phyloP scores from a whole-genome alignment of 441 rosid genomes.

The Hypseocharis bilobata region DNA sequence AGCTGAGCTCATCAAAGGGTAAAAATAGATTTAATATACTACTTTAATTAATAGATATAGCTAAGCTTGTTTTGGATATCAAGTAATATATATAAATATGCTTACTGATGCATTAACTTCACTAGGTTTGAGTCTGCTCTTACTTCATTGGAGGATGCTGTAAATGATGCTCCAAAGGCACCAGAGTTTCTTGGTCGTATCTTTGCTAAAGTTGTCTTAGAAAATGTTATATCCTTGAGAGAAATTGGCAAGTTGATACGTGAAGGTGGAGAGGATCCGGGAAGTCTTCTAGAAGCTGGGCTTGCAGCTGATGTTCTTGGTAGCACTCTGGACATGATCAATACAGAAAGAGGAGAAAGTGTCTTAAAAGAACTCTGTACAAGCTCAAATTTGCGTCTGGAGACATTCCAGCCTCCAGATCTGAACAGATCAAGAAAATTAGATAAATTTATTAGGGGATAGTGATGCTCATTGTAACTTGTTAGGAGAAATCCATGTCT shows the following conservation, averaged over 20 bases:
- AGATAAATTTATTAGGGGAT: constrained; percentile 50
- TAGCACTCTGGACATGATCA: constrained; percentile 54
- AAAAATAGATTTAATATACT: constrained; percentile 11
- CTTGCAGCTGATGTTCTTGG: constrained; percentile 83
- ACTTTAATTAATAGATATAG: not conserved
- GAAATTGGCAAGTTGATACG: constrained; percentile 49
- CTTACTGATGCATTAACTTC: not conserved
- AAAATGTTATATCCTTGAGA: constrained; percentile 39
- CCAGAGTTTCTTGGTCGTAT: constrained; percentile 67
- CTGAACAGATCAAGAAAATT: constrained; percentile 55
- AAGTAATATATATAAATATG: no score
- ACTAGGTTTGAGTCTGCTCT: constrained; percentile 76
- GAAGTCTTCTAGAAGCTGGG: constrained; percentile 47
- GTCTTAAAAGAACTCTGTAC: constrained; percentile 39
- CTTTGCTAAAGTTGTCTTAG: constrained; percentile 44
- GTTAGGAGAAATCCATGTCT: constrained; percentile 24
- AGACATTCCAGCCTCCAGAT: constrained; percentile 62
- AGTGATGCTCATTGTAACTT: constrained; percentile 35
- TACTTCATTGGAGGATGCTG: constrained; percentile 65
- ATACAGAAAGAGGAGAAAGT: constrained; percentile 52
- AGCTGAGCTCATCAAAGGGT: constrained; percentile 70
- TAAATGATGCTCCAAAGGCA: constrained; percentile 86
- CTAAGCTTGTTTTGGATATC: not conserved
- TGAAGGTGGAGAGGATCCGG: constrained; percentile 68
- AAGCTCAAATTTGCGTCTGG: constrained; percentile 56